Base-by-base conservation (phyloP, 2,329 filamentous ascomycete species). In the Dothideomycetes sp. region DNA sequence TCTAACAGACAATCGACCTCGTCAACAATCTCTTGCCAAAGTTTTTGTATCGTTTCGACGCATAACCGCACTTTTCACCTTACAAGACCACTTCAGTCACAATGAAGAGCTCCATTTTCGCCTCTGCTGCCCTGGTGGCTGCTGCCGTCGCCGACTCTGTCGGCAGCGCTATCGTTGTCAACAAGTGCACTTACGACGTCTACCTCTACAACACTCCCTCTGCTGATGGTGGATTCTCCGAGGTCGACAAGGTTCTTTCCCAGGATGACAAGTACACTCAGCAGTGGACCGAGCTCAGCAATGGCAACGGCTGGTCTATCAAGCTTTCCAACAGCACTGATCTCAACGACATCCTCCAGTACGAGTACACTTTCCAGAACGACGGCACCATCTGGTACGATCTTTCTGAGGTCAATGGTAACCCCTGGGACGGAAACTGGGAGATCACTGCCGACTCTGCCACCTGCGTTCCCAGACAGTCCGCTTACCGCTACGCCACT, bases 381-480 rank as follows among this genome's bases (percentile, higher is more conserved):
- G 55, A 57, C 37, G 51, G 49, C 42, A 57, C 46, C 37, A 56
- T 61, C 48, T 61, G 58, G 58, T 60, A 55, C 47, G 58, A 61
- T 48, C 42, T 60, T 46, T 58, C 53, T 49, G 53, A 55, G 34
- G 56, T 61, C 37, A 49, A 59, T 44, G 59, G 59, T 34, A 57
- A 60, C 47, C 58, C 59, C 33, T 59, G 57, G 52, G 47, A 56
- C 41, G 45, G 51, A 19, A 48, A 60, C 51, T 61, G 57, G 57
- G 48, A 56, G 44, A 56, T 61, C 47, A 55, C 52, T 29, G 47
- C 54, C 36, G 39, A 45, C 33, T 29, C 40, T 27, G 46, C 46
- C 44, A 42, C 38, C 31, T 53, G 52, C 49, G 37, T 35, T 17
- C 55, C 55, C 24, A 54, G 53, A 47, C 55, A 60, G 45, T 45